Evolutionary conservation across 371 early-diverging fungal genomes (phyloP), one percentile per base, ranked within the genome.

Genomic region (Hamiltosporidium tvaerminnensis): DNA sequence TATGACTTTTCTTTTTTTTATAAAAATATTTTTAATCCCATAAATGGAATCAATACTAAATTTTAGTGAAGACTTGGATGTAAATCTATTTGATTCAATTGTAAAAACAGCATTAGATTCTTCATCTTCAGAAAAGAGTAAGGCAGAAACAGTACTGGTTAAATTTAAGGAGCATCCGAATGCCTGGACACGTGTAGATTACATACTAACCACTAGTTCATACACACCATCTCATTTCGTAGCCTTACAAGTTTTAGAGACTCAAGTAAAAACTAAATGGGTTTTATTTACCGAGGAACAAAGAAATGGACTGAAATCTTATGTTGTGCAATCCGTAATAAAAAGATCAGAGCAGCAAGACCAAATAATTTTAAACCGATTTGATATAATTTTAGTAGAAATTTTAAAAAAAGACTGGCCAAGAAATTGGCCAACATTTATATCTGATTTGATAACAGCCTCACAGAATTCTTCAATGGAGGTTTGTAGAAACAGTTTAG

Each of bases 361-460:
- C 69, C 16, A 53, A 30, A 57, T 59, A 16, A 53, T 67, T 4
- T 65, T 76, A 23, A 66, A 69, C n/a, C 76, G 77, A 41, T 63
- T 76, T 34, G 76, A 75, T 60, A 48, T 53, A 35, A 63, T 74
- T 48, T 67, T 72, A 49, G 64, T 67, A 34, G 78, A 91, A 86
- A 90, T 99, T 52, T 80, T 96, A 63, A 99, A 99, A 78, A 92
- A 94, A 77, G 99, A 99, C 73, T 99, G 97, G 97, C 97, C 97
- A 14, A 86, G 88, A 63, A 88, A 91, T 70, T 98, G 96, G 96
- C 96, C 97, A 1, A 83, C 83, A 16, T 96, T 99, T 75, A 93
- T 99, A 65, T 86, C 90, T 31, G 97, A 97, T 74, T 86, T 99
- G 66, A 88, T 99, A 16, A 76, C 77, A n/a, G 87, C 91, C 7